Conservation (phyloP, 768 basidiomycete species). For the Trametes gibbosa region DNA sequence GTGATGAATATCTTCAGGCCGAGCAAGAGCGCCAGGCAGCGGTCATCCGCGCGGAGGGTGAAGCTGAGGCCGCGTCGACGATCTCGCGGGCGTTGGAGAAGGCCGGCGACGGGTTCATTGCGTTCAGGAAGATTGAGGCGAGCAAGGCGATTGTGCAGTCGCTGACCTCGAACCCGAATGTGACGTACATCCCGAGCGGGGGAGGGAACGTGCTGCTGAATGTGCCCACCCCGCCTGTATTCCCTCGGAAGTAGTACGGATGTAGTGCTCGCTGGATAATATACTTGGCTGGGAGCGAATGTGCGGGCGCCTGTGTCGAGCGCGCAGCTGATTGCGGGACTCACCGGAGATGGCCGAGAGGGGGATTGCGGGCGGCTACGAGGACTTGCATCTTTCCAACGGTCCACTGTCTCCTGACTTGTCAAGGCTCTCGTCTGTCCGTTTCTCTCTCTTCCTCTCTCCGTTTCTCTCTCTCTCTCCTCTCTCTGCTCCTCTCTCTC, state of each 20-base stretch:
- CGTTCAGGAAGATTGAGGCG: conserved; percentile 95
- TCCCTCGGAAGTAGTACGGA: conserved; percentile 19
- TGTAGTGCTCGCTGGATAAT: background rate
- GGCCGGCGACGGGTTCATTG: conserved; percentile 95
- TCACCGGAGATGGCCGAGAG: conserved; percentile 29
- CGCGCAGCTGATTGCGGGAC: conserved; percentile 21
- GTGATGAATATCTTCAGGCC: conserved; percentile 50
- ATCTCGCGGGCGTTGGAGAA: conserved; percentile 89
- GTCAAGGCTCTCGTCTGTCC: conserved; percentile 34
- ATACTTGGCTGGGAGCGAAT: background rate
- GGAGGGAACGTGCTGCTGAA: conserved; percentile 81
- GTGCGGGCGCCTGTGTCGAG: background rate
- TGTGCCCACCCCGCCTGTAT: conserved; percentile 60
- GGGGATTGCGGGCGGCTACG: conserved; percentile 10
- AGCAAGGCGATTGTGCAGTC: conserved; percentile 95
- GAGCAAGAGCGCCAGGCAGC: conserved; percentile 99
- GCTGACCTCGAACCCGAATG: conserved; percentile 73
- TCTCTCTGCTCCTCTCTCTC: conserved; percentile 45
- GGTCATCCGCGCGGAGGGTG: conserved; percentile 96
- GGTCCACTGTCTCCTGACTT: conserved; percentile 28
- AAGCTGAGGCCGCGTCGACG: conserved; percentile 94
- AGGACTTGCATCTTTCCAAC: conserved; percentile 16
- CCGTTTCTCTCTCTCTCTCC: conserved; percentile 43
- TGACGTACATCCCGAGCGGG: conserved; percentile 84
- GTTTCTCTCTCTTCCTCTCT: conserved; percentile 42